Conservation (phyloP, 495 filamentous ascomycete genomes). For the Opeltia flavorubescens region DNA sequence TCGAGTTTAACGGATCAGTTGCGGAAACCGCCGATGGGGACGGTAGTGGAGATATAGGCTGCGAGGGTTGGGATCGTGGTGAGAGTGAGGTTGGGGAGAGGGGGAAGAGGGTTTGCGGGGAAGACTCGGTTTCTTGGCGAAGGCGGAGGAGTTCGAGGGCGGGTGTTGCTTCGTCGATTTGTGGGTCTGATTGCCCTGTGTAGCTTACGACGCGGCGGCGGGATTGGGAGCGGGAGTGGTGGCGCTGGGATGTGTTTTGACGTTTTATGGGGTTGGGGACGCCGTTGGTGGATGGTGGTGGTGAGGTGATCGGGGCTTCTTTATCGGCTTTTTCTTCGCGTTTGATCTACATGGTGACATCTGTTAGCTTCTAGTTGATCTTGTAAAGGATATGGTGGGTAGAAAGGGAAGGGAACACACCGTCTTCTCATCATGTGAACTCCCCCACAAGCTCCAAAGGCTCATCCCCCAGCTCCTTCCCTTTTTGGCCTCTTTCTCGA, state of each 20-base stretch:
- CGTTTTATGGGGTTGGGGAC: not conserved
- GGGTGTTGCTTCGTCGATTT: conserved; percentile 1
- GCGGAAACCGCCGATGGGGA: not conserved
- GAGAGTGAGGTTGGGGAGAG: not conserved
- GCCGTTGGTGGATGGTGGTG: not conserved
- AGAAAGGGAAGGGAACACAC: conserved; percentile 18
- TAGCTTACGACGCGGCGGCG: conserved; percentile 11
- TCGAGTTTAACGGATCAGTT: not conserved
- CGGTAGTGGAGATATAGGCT: not conserved
- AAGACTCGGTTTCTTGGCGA: not conserved
- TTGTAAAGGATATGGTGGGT: too few species aligned
- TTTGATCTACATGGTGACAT: conserved; percentile 7
- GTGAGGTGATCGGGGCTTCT: not conserved
- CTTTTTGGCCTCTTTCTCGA: conserved; percentile 39
- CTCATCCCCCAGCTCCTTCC: conserved; percentile 59
- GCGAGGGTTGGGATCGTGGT: not conserved
- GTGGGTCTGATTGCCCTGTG: conserved; percentile 1
- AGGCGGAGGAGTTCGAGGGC: not conserved
- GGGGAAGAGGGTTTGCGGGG: not conserved
- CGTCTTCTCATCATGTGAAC: conserved; percentile 69
- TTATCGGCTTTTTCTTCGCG: conserved; percentile 17
- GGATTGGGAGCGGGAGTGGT: conserved; percentile 6
- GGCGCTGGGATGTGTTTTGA: too few species aligned
- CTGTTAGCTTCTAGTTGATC: not conserved
- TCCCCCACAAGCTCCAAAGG: conserved; percentile 75